Conservation (phyloP, 768 basidiomycete species). For the Cystofilobasidium bisporidii region DNA sequence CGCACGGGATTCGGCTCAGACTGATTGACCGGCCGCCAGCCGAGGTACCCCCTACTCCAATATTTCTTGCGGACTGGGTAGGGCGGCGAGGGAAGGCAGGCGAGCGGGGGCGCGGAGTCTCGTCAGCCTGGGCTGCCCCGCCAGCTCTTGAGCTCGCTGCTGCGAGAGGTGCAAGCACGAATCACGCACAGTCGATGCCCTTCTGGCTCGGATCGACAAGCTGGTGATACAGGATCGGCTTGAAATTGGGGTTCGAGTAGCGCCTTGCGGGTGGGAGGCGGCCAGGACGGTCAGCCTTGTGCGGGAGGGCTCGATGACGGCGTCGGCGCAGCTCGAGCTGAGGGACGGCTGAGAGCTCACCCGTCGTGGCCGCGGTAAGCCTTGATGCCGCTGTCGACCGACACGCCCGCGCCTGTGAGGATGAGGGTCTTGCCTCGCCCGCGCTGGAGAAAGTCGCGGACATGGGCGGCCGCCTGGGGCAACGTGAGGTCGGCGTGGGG, state of each 20-base stretch:
- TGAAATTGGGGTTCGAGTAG: slow-evolving; percentile 40
- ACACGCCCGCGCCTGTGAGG: slow-evolving; percentile 85
- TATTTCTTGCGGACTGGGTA: slow-evolving; percentile 41
- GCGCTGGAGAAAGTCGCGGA: slow-evolving; percentile 53
- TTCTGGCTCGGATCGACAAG: background rate
- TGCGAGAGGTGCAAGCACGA: no score
- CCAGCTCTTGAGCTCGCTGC: no score
- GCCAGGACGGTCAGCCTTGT: slow-evolving; percentile 29
- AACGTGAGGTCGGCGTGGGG: slow-evolving; percentile 43
- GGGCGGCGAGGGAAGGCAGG: slow-evolving; percentile 53
- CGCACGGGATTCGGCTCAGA: slow-evolving; percentile 78
- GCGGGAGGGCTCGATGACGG: no score
- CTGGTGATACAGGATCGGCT: slow-evolving; percentile 19
- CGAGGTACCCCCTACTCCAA: slow-evolving; percentile 46
- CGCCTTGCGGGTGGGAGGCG: background rate
- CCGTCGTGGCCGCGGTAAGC: slow-evolving; percentile 64
- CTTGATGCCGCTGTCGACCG: slow-evolving; percentile 88
- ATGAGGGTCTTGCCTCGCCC: slow-evolving; percentile 59
- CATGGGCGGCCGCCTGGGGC: slow-evolving; percentile 52
- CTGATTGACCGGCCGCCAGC: slow-evolving; percentile 59
- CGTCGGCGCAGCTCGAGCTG: no score
- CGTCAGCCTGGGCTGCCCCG: no score
- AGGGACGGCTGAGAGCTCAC: background rate
- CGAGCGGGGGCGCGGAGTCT: no score
- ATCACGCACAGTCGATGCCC: background rate